Evolutionary conservation across 2,329 filamentous ascomycete species (phyloP).

Genomic region (Hypoxylon sp.): DNA sequence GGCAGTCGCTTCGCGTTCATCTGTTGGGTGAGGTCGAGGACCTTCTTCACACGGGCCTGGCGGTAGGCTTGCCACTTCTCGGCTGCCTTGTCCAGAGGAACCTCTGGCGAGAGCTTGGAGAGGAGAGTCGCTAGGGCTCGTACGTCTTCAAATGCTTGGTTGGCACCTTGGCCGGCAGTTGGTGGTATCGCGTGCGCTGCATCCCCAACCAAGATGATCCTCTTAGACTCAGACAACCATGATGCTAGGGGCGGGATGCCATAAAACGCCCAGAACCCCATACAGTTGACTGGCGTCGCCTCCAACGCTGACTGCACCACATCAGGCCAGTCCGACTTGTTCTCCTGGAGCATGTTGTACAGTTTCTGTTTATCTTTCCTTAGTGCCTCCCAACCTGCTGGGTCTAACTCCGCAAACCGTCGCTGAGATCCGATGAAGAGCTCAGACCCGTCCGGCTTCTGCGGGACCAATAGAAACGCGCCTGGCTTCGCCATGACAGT

Average conservation of each 20-base stretch:
- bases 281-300: conserved; percentile 54
- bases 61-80: conserved; percentile 65
- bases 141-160: conserved; percentile 66
- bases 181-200: conserved; percentile 66
- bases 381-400: conserved; percentile 18
- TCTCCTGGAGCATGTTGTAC: conserved; percentile 55
- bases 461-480: conserved; percentile 66
- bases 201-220: conserved; percentile 64
- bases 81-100: conserved; percentile 51
- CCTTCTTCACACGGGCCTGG: conserved; percentile 63
- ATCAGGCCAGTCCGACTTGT: conserved; percentile 54
- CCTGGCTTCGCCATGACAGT: conserved; percentile 62
- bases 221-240: conserved; percentile 57
- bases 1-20: conserved; percentile 65
- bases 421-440: conserved; percentile 44
- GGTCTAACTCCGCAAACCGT: conserved; percentile 36
- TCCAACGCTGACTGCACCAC: conserved; percentile 58
- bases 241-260: conserved; percentile 59
- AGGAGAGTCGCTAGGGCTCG: conserved; percentile 61
- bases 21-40: conserved; percentile 64
- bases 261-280: conserved; percentile 64
- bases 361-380: conserved; percentile 48
- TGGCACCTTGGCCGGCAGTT: conserved; percentile 63
- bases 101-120: conserved; percentile 45
- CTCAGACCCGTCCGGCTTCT: conserved; percentile 64